Evolutionary conservation across 176 grass and related monocot genomes (phyloP).

Genomic region (Juncus effusus): DNA sequence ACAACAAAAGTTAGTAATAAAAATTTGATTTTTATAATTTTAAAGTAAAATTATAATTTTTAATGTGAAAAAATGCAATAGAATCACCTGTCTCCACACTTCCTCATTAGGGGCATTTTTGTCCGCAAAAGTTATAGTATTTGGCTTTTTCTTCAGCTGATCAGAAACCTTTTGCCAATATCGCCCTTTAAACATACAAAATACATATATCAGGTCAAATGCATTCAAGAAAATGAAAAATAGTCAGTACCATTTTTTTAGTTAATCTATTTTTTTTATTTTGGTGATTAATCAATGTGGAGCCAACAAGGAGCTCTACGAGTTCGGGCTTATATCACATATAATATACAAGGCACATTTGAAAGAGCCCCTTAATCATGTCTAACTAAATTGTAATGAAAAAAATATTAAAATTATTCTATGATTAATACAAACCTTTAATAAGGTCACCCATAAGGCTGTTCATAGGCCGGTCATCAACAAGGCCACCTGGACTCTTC

Average conservation of each 20-base stretch:
- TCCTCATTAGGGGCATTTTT: conserved; percentile 99
- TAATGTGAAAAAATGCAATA: conserved; percentile 14
- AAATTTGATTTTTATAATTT: neutral
- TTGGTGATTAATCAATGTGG: too few species aligned
- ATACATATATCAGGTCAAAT: neutral
- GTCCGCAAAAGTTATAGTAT: conserved; percentile 88
- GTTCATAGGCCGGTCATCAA: conserved; percentile 82
- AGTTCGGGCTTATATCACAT: too few species aligned
- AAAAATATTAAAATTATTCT: conserved; percentile 1
- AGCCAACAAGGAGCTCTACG: too few species aligned
- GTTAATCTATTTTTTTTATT: too few species aligned
- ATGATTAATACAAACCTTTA: conserved; percentile 56
- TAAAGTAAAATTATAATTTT: neutral
- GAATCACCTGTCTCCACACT: conserved; percentile 84
- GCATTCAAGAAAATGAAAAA: too few species aligned
- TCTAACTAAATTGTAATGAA: conserved; percentile 15
- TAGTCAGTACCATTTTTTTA: too few species aligned
- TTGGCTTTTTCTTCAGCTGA: conserved; percentile 80
- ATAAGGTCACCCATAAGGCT: conserved; percentile 94
- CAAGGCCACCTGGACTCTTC: conserved; percentile 57
- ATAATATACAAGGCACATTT: too few species aligned
- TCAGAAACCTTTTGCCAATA: conserved; percentile 94
- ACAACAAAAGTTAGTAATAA: too few species aligned
- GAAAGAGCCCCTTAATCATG: neutral
- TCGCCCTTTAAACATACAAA: conserved; percentile 46